Evolutionary conservation across 2,329 filamentous ascomycete species (phyloP), one percentile per base, ranked within the genome.

Genomic region (Gyromitra esculenta): DNA sequence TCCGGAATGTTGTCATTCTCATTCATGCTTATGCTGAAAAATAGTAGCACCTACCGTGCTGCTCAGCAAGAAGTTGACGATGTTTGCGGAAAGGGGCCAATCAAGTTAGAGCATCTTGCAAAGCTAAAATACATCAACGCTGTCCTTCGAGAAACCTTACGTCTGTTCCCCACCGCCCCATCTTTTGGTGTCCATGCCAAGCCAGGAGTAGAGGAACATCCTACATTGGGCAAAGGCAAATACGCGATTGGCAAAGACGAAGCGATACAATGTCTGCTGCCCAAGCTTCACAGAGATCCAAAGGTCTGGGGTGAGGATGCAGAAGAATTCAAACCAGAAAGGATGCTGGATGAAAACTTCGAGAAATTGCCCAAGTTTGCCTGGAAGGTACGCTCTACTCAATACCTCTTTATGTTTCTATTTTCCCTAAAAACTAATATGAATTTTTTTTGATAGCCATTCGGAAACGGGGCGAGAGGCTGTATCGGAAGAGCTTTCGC

Each of bases 401-500:
- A 35, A 6, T 11, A 13, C 1, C 18, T 43, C 9, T 50, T 43
- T 43, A 21, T 13, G 35, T 4, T 11, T 13, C 39, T 48, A 31
- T 31, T 41, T 31, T 15, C 21, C 6, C 37, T 11, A 13, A 31
- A 13, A 41, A 39, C 62, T 67, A 67, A 76, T 18, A 66, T 63
- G 31, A 56, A 13, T 54, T n/a, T 15, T 60, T n/a, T 15, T 13
- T 9, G 8, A 54, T 39, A 76, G 83, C 91, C 92, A 1, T 94
- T 94, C 79, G 92, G 92, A 0, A 91, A 91, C 74, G 91, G 91
- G 0, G 85, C 87, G 78, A 85, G 92, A 68, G 90, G 85, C 0
- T 94, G 91, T 79, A 93, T 94, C 76, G 92, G 92, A 2, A 85
- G 91, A 0, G 86, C 88, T 0, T 94, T 94, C 81, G 91, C 91